Evolutionary conservation across 352 stramenopile species (phyloP).

Genomic region (Pythium rhizo-oryzae): DNA sequence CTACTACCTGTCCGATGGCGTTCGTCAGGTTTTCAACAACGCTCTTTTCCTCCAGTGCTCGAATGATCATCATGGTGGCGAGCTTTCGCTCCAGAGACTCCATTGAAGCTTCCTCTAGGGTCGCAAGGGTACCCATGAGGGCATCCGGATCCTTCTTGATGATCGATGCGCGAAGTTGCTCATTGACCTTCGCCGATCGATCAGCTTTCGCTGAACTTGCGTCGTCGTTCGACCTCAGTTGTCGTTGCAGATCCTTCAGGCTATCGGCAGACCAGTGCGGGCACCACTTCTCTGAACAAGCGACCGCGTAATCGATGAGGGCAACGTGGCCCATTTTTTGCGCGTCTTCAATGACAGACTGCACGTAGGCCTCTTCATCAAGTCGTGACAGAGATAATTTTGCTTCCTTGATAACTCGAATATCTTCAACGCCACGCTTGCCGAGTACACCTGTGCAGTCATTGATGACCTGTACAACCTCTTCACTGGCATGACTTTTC

Average conservation of each 20-base stretch:
- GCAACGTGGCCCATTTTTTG: slow-evolving; percentile 54
- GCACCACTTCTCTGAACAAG: slow-evolving; percentile 61
- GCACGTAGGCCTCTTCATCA: slow-evolving; percentile 80
- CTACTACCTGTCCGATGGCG: slow-evolving; percentile 21
- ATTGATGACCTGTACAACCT: slow-evolving; percentile 66
- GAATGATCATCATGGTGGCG: slow-evolving; percentile 85
- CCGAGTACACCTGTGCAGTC: slow-evolving; percentile 60
- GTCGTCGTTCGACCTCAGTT: slow-evolving; percentile 22
- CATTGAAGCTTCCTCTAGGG: slow-evolving; percentile 59
- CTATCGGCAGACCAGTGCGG: slow-evolving; percentile 58
- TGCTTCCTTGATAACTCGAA: slow-evolving; percentile 61
- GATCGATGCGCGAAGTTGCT: slow-evolving; percentile 61
- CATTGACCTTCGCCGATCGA: slow-evolving; percentile 46
- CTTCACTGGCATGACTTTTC: slow-evolving; percentile 48
- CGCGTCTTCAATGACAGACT: slow-evolving; percentile 70
- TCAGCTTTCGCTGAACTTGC: slow-evolving; percentile 43
- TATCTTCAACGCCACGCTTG: slow-evolving; percentile 52
- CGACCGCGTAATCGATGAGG: slow-evolving; percentile 68
- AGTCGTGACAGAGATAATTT: slow-evolving; percentile 55
- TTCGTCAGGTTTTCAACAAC: slow-evolving; percentile 54
- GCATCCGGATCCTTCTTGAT: slow-evolving; percentile 64
- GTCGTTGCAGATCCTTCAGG: slow-evolving; percentile 32
- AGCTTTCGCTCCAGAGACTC: slow-evolving; percentile 76
- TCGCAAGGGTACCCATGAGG: slow-evolving; percentile 71
- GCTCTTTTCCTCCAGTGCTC: slow-evolving; percentile 74